Evolutionary conservation across 1,284 basidiomycete species (phyloP).

Genomic region (Fistulinella staudtii): DNA sequence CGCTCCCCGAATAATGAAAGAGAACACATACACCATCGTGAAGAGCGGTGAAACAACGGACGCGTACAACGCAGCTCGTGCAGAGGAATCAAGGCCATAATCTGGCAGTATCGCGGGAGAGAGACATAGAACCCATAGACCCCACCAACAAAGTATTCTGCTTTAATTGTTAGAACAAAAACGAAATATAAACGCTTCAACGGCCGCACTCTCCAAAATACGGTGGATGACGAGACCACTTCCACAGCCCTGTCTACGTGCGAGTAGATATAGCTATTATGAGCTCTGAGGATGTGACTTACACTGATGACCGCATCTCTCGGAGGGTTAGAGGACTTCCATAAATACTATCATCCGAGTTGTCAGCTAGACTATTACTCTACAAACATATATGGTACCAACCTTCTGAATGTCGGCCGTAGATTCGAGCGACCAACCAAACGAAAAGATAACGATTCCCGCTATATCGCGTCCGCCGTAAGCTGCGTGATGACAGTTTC

Average conservation of each 20-base stretch:
- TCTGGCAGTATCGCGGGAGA: conserved; percentile 48
- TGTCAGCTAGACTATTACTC: no score
- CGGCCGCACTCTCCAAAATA: conserved; percentile 68
- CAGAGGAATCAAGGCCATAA: conserved; percentile 39
- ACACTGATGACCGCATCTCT: conserved; percentile 51
- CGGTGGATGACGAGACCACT: conserved; percentile 47
- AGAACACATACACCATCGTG: conserved; percentile 44
- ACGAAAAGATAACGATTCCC: conserved; percentile 60
- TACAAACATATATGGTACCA: background rate
- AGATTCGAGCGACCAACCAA: conserved; percentile 62
- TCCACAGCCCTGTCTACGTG: conserved; percentile 51
- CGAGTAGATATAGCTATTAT: background rate
- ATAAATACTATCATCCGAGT: conserved; percentile 41
- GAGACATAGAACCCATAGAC: conserved; percentile 62
- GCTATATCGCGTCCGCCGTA: conserved; percentile 67
- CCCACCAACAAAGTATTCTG: conserved; percentile 72
- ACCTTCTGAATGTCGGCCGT: conserved; percentile 68
- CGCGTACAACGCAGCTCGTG: conserved; percentile 54
- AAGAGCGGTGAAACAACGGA: conserved; percentile 62
- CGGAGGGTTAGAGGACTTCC: conserved; percentile 51
- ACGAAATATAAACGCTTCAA: background rate
- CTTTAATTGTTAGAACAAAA: background rate
- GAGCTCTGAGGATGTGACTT: conserved; percentile 8
- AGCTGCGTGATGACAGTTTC: conserved; percentile 34
- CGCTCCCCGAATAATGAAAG: no score